Conservation (phyloP, 176 grass and related monocot species). For the Oryza nivara region DNA sequence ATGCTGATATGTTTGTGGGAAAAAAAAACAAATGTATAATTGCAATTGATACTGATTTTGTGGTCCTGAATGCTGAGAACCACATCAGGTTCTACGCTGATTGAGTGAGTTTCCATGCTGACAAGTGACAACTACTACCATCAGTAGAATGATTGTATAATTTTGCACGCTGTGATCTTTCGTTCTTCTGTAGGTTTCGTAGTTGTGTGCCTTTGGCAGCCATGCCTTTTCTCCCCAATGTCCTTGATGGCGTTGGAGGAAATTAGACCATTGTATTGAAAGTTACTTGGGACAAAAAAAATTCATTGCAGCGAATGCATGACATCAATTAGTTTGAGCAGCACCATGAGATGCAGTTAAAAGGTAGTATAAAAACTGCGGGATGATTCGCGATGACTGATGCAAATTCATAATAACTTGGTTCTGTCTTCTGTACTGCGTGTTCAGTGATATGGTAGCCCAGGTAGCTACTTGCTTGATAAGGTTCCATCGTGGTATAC, state of each 20-base stretch:
- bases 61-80: neutral
- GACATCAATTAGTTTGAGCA: neutral
- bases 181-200: constrained; percentile 21
- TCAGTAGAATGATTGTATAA: neutral
- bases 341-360: neutral
- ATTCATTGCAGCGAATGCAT: neutral
- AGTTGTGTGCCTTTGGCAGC: neutral
- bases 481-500: neutral
- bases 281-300: neutral
- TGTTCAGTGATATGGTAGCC: neutral
- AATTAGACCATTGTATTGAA: neutral
- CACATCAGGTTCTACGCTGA: no score
- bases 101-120: no score
- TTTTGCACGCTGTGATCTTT: neutral
- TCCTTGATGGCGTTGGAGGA: neutral
- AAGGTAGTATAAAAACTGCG: neutral
- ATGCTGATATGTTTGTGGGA: neutral
- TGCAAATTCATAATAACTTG: neutral
- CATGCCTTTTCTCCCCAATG: neutral
- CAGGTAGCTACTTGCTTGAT: neutral
- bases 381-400: neutral
- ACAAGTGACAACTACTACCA: no score
- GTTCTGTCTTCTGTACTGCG: constrained; percentile 11
- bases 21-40: neutral
- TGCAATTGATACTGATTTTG: neutral